Conservation (phyloP, 495 filamentous ascomycete genomes). For the Xylaria telfairii region DNA sequence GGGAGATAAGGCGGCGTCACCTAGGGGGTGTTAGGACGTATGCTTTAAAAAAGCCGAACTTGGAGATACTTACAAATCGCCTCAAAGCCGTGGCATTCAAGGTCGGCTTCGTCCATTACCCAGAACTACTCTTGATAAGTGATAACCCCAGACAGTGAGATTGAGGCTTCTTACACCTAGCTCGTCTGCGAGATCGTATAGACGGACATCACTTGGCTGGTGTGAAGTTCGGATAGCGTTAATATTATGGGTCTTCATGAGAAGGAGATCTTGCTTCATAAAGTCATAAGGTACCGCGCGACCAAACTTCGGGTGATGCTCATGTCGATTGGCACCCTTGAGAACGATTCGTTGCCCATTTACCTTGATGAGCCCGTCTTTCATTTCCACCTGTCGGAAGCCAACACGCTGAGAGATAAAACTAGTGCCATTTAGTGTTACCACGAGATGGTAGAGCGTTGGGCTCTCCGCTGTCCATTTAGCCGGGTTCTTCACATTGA, state of each 20-base stretch:
- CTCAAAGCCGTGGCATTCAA: constrained; percentile 74
- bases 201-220: constrained; percentile 62
- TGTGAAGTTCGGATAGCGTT: constrained; percentile 69
- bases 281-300: constrained; percentile 65
- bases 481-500: constrained; percentile 52
- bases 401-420: constrained; percentile 58
- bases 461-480: constrained; percentile 76
- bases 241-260: constrained; percentile 73
- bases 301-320: constrained; percentile 65
- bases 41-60: constrained; percentile 14
- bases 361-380: constrained; percentile 61
- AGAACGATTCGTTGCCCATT: constrained; percentile 64
- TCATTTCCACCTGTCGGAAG: constrained; percentile 65
- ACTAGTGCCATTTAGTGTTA: constrained; percentile 39
- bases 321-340: constrained; percentile 68
- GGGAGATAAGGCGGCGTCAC: constrained; percentile 37
- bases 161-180: constrained; percentile 50
- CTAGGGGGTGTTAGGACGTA: constrained; percentile 8
- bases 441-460: constrained; percentile 58
- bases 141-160: neutral
- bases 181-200: constrained; percentile 70
- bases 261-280: constrained; percentile 61
- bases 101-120: constrained; percentile 74
- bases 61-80: constrained; percentile 34
- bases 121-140: constrained; percentile 50